Base-by-base conservation (phyloP, 352 stramenopile genomes). In the Phytophthora ramorum region DNA sequence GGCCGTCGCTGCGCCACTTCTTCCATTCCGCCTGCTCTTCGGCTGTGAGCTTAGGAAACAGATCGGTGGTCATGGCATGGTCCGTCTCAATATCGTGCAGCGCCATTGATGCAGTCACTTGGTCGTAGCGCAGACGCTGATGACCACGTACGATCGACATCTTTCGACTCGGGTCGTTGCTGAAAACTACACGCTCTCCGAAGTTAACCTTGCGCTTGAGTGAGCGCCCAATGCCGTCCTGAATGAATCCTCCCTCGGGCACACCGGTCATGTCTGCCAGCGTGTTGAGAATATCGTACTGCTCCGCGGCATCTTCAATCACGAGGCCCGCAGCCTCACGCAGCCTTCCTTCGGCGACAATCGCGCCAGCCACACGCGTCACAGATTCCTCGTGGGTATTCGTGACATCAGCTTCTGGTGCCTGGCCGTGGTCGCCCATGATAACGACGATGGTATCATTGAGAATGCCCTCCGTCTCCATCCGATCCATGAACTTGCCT, bases 211-310 rank as follows among this genome's bases (percentile, higher is more conserved):
- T 46, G 24, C 76, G 73, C 59, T 87, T 87, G 7, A 90, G 67
- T 17, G 81, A 90, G 4, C 78, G 81, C 0, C 81, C 81, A 34
- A 90, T 54, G 13, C 81, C 76, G 6, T 71, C 76, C 54, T 88
- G 81, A 0, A 83, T 38, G n/a, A 90, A 86, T 2, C 78, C 78
- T 5, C 75, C 63, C 0, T 69, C 13, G 0, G 80, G 78, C 0
- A 87, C 62, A 8, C 78, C 78, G 0, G 84, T 78, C 35, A 90
- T 85, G 28, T 87, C 81, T 3, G 81, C 78, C 17, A 90, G 46
- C 12, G 81, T 87, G 47, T 87, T 90, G 49, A 89, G 71, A 35
- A 75, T 62, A 35, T 89, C 80, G 35, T 85, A 84, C 10, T 87
- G 78, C 2, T 72, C 76, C 7, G 69, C 73, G 1, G 58, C 66